Evolutionary conservation across 345 rosid species (phyloP).

Genomic region (Garcia nutans): DNA sequence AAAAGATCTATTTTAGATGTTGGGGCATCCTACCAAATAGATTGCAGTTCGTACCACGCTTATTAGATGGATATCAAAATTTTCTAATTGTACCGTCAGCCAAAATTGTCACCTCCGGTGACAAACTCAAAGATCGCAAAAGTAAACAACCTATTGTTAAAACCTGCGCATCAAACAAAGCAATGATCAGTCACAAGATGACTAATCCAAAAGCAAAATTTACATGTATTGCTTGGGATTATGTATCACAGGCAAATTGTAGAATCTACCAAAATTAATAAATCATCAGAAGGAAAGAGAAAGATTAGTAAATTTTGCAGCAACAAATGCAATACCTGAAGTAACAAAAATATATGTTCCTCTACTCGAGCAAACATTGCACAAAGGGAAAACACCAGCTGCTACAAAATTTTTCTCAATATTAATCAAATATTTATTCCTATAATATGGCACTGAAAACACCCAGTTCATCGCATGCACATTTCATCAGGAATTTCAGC

Average conservation of each 20-base stretch:
- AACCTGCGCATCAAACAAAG: constrained; percentile 31
- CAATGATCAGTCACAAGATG: constrained; percentile 1
- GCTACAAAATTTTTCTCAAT: constrained; percentile 20
- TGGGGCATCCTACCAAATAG: constrained; percentile 14
- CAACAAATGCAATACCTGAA: constrained; percentile 28
- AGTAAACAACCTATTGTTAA: constrained; percentile 12
- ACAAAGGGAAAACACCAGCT: constrained; percentile 12
- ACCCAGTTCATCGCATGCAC: background rate
- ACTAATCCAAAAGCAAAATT: background rate
- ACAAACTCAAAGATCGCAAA: constrained; percentile 9
- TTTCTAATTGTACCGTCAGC: constrained; percentile 24
- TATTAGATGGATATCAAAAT: constrained; percentile 23
- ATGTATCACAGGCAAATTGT: background rate
- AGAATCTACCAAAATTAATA: background rate
- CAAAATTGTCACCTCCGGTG: constrained; percentile 32
- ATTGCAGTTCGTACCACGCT: background rate
- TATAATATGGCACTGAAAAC: too few relatives aligned
- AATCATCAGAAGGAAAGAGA: background rate
- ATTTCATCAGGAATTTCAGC: background rate
- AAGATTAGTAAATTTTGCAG: background rate
- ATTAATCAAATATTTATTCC: too few relatives aligned
- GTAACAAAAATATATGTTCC: background rate
- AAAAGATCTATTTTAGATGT: constrained; percentile 3
- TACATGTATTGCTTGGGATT: background rate
- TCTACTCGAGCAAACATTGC: constrained; percentile 1